These are phyloP conservation scores for Hibiscus trionum DNA, from an alignment of 345 rosid species.

Conservation along the genomic window DNA sequence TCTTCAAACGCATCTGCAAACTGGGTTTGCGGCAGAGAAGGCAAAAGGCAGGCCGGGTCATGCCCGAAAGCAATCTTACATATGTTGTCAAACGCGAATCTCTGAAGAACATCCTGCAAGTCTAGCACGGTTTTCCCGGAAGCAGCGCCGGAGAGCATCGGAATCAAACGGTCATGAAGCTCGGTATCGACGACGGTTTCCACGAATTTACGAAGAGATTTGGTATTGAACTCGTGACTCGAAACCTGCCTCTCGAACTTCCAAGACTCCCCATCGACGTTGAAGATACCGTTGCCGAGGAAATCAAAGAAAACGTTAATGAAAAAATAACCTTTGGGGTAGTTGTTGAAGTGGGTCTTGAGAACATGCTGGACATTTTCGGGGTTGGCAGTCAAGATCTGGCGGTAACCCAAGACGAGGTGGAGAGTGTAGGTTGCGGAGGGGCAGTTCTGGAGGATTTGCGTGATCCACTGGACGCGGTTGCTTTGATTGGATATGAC, in stretches of 20 bases:
- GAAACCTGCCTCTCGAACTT: conserved; percentile 28
- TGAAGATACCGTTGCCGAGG: conserved; percentile 70
- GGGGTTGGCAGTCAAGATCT: conserved; percentile 52
- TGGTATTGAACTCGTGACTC: conserved; percentile 65
- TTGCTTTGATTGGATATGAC: conserved; percentile 31
- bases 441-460: conserved; percentile 40
- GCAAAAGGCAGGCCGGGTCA: neutral
- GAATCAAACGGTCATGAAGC: neutral
- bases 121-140: neutral
- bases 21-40: neutral
- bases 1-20: conserved; percentile 39
- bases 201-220: conserved; percentile 56
- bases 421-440: conserved; percentile 45
- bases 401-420: conserved; percentile 27
- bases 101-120: neutral
- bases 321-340: conserved; percentile 41
- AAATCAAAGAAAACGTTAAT: conserved; percentile 36
- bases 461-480: conserved; percentile 46
- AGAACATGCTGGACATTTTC: conserved; percentile 53
- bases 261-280: conserved; percentile 56
- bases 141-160: neutral
- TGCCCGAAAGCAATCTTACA: neutral
- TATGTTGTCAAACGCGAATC: neutral
- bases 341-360: conserved; percentile 47
- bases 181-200: conserved; percentile 18